Percentiles rank a stretch among this genome's conserved stretches.
Evolutionary conservation across 768 basidiomycete genomes (phyloP).

Genomic region (Cantharellus anzutake): DNA sequence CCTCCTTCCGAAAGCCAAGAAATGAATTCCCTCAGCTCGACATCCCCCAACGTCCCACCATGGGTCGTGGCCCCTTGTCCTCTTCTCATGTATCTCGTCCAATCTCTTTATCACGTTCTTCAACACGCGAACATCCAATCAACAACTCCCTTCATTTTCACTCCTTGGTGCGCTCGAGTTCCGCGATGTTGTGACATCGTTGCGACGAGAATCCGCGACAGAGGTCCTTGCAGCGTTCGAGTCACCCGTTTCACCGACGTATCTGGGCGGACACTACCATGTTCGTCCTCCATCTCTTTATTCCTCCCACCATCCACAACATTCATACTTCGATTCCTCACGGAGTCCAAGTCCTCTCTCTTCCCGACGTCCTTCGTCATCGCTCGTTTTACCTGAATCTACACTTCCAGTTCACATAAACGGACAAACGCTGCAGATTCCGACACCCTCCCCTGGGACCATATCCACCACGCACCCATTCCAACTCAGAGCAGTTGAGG

Average conservation of each 20-base stretch:
- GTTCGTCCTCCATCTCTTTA: background rate
- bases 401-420: no score
- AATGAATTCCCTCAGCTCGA: background rate
- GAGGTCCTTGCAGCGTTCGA: constrained; percentile 46
- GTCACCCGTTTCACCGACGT: constrained; percentile 29
- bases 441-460: no score
- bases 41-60: constrained; percentile 9
- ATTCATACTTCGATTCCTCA: background rate
- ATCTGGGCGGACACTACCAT: constrained; percentile 51
- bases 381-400: no score
- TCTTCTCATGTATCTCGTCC: constrained; percentile 19
- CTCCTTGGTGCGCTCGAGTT: constrained; percentile 93
- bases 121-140: constrained; percentile 10
- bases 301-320: background rate
- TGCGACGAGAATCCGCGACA: constrained; percentile 48
- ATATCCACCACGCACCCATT: no score
- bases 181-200: constrained; percentile 67
- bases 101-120: constrained; percentile 11
- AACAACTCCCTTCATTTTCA: constrained; percentile 66
- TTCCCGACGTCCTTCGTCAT: background rate
- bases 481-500: background rate
- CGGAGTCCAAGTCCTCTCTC: background rate
- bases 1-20: background rate
- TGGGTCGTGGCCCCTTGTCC: constrained; percentile 13
- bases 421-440: no score